phyloP scores from a whole-genome alignment of 148 eudicot genomes.

The Amaranthus palmeri region DNA sequence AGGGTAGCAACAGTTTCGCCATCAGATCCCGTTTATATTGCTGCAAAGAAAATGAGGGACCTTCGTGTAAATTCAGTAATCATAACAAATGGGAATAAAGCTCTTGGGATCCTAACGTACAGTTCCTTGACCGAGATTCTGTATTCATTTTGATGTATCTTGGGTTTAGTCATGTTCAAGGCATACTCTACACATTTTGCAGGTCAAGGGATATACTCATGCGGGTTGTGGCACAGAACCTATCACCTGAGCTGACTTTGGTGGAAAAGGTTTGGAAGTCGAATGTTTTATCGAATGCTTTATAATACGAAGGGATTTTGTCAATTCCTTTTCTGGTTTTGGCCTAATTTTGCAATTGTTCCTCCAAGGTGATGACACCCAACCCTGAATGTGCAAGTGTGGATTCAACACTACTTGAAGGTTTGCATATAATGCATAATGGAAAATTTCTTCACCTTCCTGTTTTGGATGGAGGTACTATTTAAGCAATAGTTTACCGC shows the following conservation, averaged over 20 bases:
- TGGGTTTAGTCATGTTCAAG: conserved; percentile 10
- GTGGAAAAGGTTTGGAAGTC: conserved; percentile 70
- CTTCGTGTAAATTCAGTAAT: conserved; percentile 65
- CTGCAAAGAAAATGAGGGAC: conserved; percentile 87
- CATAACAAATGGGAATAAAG: conserved; percentile 51
- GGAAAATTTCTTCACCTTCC: no score
- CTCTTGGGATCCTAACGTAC: conserved; percentile 91
- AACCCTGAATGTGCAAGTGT: no score
- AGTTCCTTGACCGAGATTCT: conserved; percentile 14
- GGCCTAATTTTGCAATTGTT: no score
- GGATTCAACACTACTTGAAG: no score
- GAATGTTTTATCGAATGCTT: background rate
- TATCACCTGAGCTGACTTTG: conserved; percentile 75
- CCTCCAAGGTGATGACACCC: no score
- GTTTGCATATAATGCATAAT: no score
- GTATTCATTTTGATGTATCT: background rate
- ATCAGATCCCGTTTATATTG: conserved; percentile 76
- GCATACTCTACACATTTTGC: conserved; percentile 18
- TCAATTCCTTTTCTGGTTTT: no score
- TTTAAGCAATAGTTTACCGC: no score
- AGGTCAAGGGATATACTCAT: conserved; percentile 91
- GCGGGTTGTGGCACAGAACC: conserved; percentile 88
- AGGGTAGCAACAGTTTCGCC: conserved; percentile 71
- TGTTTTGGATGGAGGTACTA: no score
- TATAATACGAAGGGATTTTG: no score